These are phyloP conservation scores for Ostreobium quekettii DNA, from an alignment of 139 green algal species.

Conservation along the genomic window DNA sequence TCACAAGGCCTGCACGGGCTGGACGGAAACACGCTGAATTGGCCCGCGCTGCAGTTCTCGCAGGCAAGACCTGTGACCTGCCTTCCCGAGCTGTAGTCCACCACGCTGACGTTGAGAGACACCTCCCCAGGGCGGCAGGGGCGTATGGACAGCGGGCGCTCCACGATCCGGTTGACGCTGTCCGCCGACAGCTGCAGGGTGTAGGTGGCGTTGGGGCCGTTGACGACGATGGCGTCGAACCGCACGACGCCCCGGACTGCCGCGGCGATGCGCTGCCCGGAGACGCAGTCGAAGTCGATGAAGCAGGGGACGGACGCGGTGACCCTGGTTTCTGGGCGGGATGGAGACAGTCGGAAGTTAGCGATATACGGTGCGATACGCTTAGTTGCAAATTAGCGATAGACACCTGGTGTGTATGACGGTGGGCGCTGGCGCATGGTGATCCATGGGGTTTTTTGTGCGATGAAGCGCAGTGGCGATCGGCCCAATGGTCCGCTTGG, in stretches of 20 bases:
- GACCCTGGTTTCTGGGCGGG: too few species aligned
- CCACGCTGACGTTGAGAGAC: neutral
- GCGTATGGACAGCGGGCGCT: neutral
- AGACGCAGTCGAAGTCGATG: neutral
- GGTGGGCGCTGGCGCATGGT: too few species aligned
- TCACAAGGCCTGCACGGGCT: neutral
- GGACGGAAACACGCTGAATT: neutral
- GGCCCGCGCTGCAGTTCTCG: neutral
- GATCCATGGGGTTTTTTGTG: too few species aligned
- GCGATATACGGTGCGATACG: too few species aligned
- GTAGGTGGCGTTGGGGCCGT: neutral
- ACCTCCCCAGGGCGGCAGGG: constrained; percentile 8
- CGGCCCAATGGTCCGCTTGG: too few species aligned
- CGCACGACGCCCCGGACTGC: neutral
- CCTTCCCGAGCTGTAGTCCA: neutral
- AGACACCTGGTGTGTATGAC: too few species aligned
- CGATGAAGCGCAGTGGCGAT: too few species aligned
- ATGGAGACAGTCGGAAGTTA: too few species aligned
- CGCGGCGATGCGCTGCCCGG: neutral
- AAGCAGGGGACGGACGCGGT: too few species aligned
- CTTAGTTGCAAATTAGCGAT: too few species aligned
- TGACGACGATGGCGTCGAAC: constrained; percentile 4
- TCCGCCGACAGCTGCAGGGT: neutral
- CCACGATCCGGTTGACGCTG: neutral
- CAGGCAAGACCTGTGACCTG: constrained; percentile 1